Percentiles rank a stretch among this genome's conserved stretches.
phyloP scores from a whole-genome alignment of 148 eudicot species.

The Hydrangea macrophylla region DNA sequence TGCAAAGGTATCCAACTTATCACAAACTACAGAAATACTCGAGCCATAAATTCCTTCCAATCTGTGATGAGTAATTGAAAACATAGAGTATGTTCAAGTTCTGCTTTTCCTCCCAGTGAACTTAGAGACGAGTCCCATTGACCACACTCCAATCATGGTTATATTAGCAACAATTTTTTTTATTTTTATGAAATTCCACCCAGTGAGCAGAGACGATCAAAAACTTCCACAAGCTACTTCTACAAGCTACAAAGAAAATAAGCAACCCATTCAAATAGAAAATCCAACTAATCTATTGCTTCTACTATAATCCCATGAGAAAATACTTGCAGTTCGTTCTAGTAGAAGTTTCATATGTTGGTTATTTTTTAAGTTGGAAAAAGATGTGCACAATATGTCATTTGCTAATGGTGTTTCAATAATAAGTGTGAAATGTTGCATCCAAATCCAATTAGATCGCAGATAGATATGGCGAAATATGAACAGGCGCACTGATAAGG shows the following conservation, averaged over 20 bases:
- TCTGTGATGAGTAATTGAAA: not conserved
- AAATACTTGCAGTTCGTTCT: not conserved
- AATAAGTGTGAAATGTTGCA: not conserved
- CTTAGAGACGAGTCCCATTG: not conserved
- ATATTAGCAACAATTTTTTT: not conserved
- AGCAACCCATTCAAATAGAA: not conserved
- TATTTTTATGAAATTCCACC: not conserved
- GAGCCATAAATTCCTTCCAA: constrained; percentile 3
- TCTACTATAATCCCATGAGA: not conserved
- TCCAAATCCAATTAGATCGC: not conserved
- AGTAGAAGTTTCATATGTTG: not conserved
- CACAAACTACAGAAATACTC: not conserved
- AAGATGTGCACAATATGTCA: not conserved
- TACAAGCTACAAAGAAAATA: not conserved
- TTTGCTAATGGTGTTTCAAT: constrained; percentile 6
- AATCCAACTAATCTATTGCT: not conserved
- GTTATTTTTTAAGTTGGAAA: not conserved
- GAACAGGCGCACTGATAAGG: constrained; percentile 4
- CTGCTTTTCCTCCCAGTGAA: not conserved
- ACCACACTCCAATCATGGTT: not conserved
- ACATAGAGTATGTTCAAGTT: not conserved
- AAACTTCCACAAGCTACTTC: not conserved
- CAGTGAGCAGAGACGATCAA: not conserved
- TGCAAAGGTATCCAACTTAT: not conserved
- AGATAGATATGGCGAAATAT: constrained; percentile 2